These are phyloP conservation scores for Mycosphaerella arachidis DNA, from an alignment of 2,329 filamentous ascomycete species.

Conservation along the genomic window DNA sequence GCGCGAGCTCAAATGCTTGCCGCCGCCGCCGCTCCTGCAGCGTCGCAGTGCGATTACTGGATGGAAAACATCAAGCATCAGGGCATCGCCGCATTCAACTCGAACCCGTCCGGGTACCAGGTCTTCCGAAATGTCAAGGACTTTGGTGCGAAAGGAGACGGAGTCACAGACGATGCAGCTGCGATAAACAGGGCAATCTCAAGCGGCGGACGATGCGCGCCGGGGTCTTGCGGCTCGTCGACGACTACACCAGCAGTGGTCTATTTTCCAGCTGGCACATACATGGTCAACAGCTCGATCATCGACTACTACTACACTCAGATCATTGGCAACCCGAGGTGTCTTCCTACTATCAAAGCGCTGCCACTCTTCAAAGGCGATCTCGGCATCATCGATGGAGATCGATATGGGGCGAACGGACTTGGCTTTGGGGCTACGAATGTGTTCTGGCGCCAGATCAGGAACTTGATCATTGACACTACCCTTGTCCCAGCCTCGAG, in stretches of 20 bases:
- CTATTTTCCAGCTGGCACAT: conserved; percentile 58
- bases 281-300: conserved; percentile 53
- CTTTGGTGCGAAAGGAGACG: conserved; percentile 44
- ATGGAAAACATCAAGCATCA: conserved; percentile 46
- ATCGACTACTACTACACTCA: conserved; percentile 62
- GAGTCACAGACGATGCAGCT: conserved; percentile 52
- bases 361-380: conserved; percentile 47
- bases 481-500: conserved; percentile 44
- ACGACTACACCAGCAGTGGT: conserved; percentile 53
- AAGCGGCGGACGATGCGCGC: conserved; percentile 39
- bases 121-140: conserved; percentile 49
- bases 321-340: conserved; percentile 57
- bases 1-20: neutral
- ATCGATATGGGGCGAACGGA: conserved; percentile 45
- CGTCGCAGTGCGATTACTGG: conserved; percentile 31
- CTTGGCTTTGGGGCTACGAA: conserved; percentile 47
- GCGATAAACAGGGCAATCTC: conserved; percentile 49
- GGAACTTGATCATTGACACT: conserved; percentile 62
- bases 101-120: conserved; percentile 37
- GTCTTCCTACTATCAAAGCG: conserved; percentile 53
- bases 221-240: conserved; percentile 39
- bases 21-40: neutral
- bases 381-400: conserved; percentile 55
- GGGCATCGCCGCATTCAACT: conserved; percentile 47
- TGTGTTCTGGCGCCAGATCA: conserved; percentile 61